Evolutionary conservation across 768 basidiomycete species (phyloP), one percentile per base, ranked within the genome.

Genomic region (Tremella yokohamensis): DNA sequence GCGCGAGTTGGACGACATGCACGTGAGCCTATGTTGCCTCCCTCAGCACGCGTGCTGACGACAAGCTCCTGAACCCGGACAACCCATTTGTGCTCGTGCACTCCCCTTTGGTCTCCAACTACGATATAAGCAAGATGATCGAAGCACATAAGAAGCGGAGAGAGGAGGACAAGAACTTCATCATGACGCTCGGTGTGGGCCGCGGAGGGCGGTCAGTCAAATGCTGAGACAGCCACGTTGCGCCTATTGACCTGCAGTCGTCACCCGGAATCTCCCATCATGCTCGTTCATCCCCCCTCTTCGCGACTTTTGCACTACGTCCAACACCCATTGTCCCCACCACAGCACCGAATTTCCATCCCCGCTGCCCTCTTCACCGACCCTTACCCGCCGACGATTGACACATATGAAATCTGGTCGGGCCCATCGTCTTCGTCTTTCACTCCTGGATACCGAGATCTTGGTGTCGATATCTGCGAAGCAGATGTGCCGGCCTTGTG

Each of bases 401-500:
- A 93, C 58, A 58, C 67, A 0, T 70, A 94, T 61, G 92, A 97
- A 66, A 83, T 99, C 34, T 99, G 96, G 79, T 90, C 89, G 19
- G 86, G 90, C 18, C 58, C 66, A 13, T 54, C 67, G 16, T 49
- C 64, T 2, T 24, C 44, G 0, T 61, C 61, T 1, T 19, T 45
- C 12, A 54, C 54, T n/a, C 59, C 44, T 66, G 74, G 71, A 12
- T 73, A 70, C 55, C 47, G 75, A 20, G 75, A 76, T 58, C 62
- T 76, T 18, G 73, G 73, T 1, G 63, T 76, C n/a, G 75, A 76
- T 52, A 70, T 76, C 9, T 76, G 75, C 58, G 75, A 76, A 55
- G 62, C 68, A 6, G 69, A 96, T 88, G 89, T 98, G 38, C 92
- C 91, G 1, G 93, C 93, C 0, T 75, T 97, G 3, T 99, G 98